Evolutionary conservation across 2,329 filamentous ascomycete species (phyloP).

Genomic region (Pochonia chlamydosporia): DNA sequence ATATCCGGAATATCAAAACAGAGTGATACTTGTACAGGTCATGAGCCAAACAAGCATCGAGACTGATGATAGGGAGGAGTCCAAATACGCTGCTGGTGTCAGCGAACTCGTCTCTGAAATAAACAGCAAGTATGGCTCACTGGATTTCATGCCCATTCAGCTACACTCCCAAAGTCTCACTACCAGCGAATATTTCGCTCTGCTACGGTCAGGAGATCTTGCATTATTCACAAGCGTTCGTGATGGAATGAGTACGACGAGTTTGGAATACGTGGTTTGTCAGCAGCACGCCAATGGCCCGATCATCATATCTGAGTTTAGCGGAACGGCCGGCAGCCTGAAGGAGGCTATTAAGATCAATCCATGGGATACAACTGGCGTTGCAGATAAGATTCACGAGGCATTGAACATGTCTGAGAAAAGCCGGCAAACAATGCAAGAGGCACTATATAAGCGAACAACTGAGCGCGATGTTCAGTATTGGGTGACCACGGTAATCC

Average conservation of each 20-base stretch:
- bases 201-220: constrained; percentile 81
- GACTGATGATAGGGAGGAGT: constrained; percentile 69
- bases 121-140: constrained; percentile 81
- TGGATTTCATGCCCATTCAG: constrained; percentile 86
- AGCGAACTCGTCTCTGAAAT: constrained; percentile 85
- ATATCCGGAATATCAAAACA: constrained; percentile 84
- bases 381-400: constrained; percentile 74
- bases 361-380: constrained; percentile 82
- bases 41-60: constrained; percentile 75
- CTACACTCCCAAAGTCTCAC: constrained; percentile 89
- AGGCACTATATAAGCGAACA: constrained; percentile 6
- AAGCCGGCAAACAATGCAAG: constrained; percentile 37
- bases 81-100: constrained; percentile 78
- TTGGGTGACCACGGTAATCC: constrained; percentile 2
- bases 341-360: constrained; percentile 89
- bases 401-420: constrained; percentile 70
- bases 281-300: constrained; percentile 82
- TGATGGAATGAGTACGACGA: constrained; percentile 98
- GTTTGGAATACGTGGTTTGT: constrained; percentile 86
- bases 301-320: constrained; percentile 94
- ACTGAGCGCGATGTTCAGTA: constrained; percentile 5
- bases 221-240: constrained; percentile 90
- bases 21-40: constrained; percentile 88
- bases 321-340: constrained; percentile 81
- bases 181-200: constrained; percentile 85